Base-by-base conservation (phyloP, 257 asterid species). In the Scutellaria galericulata region DNA sequence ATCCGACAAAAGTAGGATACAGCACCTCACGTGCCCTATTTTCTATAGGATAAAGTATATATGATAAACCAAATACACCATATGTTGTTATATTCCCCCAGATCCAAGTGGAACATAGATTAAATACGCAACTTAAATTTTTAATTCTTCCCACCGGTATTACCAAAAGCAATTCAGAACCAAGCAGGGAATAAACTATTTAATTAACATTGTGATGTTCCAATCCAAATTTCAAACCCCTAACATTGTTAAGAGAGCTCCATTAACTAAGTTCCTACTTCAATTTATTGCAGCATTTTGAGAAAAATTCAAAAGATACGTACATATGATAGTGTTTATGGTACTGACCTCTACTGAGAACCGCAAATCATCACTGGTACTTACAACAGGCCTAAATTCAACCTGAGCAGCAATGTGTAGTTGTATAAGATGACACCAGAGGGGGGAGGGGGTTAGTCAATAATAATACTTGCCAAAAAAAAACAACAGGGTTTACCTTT, bases 271-370 rank as follows among this genome's bases (percentile, higher is more conserved):
- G 73, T 64, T 35, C 14, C 4, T 12, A 14, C 47, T 53, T 13
- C 63, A 35, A 27, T 52, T 45, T 54, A 40, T 56, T 20, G 3
- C 63, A 15, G 40, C 41, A 56, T 62, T 39, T 64, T 64, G 42
- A 57, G 51, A 62, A 48, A 69, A 11, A 66, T 27, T 41, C 58
- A 64, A 40, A 74, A 24, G 44, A 76, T 40, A 78, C 40, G 37
- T 11, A 35, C 18, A 18, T 24, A 35, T 45, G 11, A 48, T 55
- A 52, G 65, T 48, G 58, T 41, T 14, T 22, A 68, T 15, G 44
- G 42, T 55, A 80, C 96, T 77, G 42, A 92, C 99, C 98, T 95
- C 99, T 55, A 87, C 86, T 57, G 96, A 90, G 78, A 92, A 90
- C 73, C 83, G 96, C 75, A 92, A 81, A 68, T 86, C 96, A 52